Percentiles rank a stretch among this genome's conserved stretches.
phyloP scores from a whole-genome alignment of 176 grass and related monocot species.

The Guadua angustifolia region DNA sequence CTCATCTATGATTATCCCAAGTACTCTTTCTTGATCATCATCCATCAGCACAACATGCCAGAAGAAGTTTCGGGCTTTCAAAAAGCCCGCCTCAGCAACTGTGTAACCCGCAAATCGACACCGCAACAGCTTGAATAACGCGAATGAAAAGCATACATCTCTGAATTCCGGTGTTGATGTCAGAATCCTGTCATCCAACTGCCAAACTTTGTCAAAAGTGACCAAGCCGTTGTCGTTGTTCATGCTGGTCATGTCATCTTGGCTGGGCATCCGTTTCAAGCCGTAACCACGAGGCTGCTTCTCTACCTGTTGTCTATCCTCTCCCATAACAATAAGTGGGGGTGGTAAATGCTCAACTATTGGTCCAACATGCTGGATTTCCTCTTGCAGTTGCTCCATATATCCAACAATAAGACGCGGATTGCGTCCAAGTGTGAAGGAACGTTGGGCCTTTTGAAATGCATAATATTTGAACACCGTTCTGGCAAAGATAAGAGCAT shows the following conservation, averaged over 20 bases:
- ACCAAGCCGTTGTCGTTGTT: background rate
- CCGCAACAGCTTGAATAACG: slow-evolving; percentile 34
- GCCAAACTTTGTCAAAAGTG: background rate
- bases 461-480: too few relatives aligned
- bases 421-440: too few relatives aligned
- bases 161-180: background rate
- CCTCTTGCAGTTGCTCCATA: too few relatives aligned
- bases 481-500: too few relatives aligned
- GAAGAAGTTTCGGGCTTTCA: too few relatives aligned
- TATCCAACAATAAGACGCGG: too few relatives aligned
- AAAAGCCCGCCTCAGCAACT: too few relatives aligned
- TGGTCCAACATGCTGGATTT: too few relatives aligned
- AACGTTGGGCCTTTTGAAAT: too few relatives aligned
- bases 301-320: background rate
- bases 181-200: background rate
- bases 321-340: slow-evolving; percentile 9
- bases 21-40: too few relatives aligned
- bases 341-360: background rate
- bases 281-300: background rate
- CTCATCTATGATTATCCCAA: too few relatives aligned
- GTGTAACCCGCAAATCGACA: slow-evolving; percentile 17
- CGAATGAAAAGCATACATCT: slow-evolving; percentile 19
- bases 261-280: background rate
- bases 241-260: background rate
- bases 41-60: too few relatives aligned